Percentiles rank a stretch among this genome's conserved stretches.
Conservation (phyloP, 441 rosid species). For the Pelargonium fulgidum region DNA sequence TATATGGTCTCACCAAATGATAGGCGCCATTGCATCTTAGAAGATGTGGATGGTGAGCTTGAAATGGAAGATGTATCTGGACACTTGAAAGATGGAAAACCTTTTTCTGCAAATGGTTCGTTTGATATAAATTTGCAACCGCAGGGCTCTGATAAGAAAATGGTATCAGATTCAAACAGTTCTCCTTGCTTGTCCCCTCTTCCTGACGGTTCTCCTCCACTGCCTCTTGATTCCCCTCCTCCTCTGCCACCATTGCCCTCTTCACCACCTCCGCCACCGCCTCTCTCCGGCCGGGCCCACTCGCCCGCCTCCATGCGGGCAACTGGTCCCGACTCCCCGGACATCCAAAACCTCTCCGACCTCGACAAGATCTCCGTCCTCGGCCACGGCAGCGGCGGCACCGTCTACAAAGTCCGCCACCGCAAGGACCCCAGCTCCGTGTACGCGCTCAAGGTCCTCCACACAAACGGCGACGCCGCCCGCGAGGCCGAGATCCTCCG, state of each 20-base stretch:
- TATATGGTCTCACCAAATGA: conserved; percentile 47
- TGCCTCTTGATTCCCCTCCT: conserved; percentile 83
- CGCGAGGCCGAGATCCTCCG: conserved; percentile 51
- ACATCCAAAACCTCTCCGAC: conserved; percentile 35
- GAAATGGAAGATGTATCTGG: conserved; percentile 98
- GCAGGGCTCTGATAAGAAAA: conserved; percentile 27
- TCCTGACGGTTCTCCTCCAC: conserved; percentile 68
- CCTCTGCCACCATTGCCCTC: conserved; percentile 78
- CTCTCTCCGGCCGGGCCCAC: conserved; percentile 14
- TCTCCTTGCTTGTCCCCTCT: conserved; percentile 36
- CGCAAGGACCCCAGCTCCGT: conserved; percentile 21
- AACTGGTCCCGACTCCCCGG: conserved; percentile 33
- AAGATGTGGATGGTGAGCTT: conserved; percentile 97
- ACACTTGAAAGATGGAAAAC: conserved; percentile 49
- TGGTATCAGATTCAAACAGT: conserved; percentile 34
- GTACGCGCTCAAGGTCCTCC: conserved; percentile 46
- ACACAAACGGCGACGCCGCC: conserved; percentile 26
- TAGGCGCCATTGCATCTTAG: conserved; percentile 51
- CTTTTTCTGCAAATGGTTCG: conserved; percentile 23
- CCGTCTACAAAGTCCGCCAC: conserved; percentile 53
- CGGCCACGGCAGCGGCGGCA: conserved; percentile 54
- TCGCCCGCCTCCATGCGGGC: conserved; percentile 17
- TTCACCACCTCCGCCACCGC: conserved; percentile 28
- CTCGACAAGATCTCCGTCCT: conserved; percentile 44
- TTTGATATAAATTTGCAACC: conserved; percentile 37